Conservation (phyloP, 1,284 basidiomycete genomes). For the Trametes versicolor region DNA sequence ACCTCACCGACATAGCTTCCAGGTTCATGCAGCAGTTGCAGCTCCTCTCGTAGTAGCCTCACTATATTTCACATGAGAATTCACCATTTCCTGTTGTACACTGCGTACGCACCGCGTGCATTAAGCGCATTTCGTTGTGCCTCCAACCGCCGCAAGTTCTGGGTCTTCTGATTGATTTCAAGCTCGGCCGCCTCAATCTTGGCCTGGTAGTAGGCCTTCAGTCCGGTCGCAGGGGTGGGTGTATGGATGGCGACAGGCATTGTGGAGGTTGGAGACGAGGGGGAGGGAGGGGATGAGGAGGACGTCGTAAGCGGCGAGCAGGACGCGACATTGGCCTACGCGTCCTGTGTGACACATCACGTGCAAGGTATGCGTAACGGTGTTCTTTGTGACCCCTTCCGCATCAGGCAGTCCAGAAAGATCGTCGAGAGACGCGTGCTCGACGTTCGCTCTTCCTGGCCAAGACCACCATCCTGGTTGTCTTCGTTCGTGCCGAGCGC, state of each 20-base stretch:
- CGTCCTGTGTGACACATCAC: slow-evolving; percentile 33
- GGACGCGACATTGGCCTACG: slow-evolving; percentile 30
- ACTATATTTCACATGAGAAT: slow-evolving; percentile 56
- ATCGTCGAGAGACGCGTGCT: slow-evolving; percentile 15
- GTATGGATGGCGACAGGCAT: slow-evolving; percentile 64
- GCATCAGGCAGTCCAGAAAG: slow-evolving; percentile 24
- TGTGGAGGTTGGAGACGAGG: slow-evolving; percentile 15
- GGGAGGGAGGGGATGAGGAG: not conserved
- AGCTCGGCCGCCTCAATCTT: slow-evolving; percentile 96
- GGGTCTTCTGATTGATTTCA: slow-evolving; percentile 95
- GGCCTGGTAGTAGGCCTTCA: slow-evolving; percentile 93
- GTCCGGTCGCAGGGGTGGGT: slow-evolving; percentile 64
- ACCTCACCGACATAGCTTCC: slow-evolving; percentile 98
- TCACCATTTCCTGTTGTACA: not conserved
- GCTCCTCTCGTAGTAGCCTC: slow-evolving; percentile 89
- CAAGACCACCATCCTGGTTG: not conserved
- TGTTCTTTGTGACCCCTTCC: slow-evolving; percentile 15
- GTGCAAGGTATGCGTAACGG: slow-evolving; percentile 24
- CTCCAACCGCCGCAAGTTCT: slow-evolving; percentile 94
- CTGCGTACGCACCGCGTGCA: slow-evolving; percentile 75
- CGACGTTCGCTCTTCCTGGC: not conserved
- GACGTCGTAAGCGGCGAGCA: slow-evolving; percentile 24
- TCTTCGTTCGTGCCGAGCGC: not conserved
- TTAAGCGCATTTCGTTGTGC: slow-evolving; percentile 98
- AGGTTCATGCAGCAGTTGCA: slow-evolving; percentile 95